Base-by-base conservation (phyloP, 768 basidiomycete genomes). In the Hygrocybe coccinea region DNA sequence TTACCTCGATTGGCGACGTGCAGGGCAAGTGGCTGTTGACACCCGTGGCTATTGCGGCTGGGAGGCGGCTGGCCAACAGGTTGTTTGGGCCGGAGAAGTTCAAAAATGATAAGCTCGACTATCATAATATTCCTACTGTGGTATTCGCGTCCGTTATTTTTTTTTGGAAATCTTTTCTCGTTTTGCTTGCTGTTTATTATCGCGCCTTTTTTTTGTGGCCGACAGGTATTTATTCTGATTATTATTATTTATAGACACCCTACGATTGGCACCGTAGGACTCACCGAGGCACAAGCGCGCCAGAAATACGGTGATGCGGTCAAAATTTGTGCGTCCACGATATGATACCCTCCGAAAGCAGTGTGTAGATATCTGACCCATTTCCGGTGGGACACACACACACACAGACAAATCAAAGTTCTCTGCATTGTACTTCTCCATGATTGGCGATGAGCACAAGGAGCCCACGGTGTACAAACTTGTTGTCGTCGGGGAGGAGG, bases 31-130 rank as follows among this genome's bases (percentile, higher is more conserved):
- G 84, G 41, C 76, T 95, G 33, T 78, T 99, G 56, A 99, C 97
- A 3, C 97, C 97, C 14, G 97, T 99, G 9, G 97, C 97, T 39
- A 95, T 99, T 56, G 95, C 95, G 47, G 97, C 97, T 14, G 97
- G 93, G 19, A 77, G 97, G 57, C 76, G 93, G 58, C 75, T 97
- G 37, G 79, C 88, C 52, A 98, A 98, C 73, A 77, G 97, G 56
- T 73, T 98, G 45, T 99, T 92, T 64, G 97, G 97, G 9, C 85
- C 86, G 2, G 82, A 84, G 57, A 78, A 90, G 71, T 95, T 79
- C 80, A 93, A 89, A 75, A 69, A 87, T 47, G 89, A 95, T 64
- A 93, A 95, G 70, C 78, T 97, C 55, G 79, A 76, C 62, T 99
- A 98, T 68, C 79, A 86, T 34, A 83, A 97, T 67, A 94, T 99